phyloP scores from a whole-genome alignment of 2,329 filamentous ascomycete species.

The Scytalidium lignicola region DNA sequence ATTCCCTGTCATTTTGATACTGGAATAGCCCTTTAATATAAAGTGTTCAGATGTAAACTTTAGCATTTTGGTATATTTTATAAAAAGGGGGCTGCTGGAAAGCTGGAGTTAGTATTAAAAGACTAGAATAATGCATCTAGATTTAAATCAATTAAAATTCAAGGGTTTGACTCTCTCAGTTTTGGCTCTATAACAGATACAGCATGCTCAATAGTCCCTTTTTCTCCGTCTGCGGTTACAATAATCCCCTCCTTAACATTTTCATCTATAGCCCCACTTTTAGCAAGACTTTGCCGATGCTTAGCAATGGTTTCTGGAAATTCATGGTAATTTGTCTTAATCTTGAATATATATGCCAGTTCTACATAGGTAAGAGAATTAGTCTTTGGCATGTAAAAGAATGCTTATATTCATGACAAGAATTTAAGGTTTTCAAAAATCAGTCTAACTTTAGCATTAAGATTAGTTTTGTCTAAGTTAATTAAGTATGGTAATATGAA shows the following conservation, averaged over 20 bases:
- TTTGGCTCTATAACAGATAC: too few species aligned
- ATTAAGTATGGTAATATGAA: slow-evolving; percentile 1
- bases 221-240: not conserved
- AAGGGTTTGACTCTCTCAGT: too few species aligned
- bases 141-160: too few species aligned
- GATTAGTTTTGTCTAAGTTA: slow-evolving; percentile 1
- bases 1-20: too few species aligned
- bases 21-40: too few species aligned
- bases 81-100: too few species aligned
- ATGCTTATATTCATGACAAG: not conserved
- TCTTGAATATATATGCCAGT: not conserved
- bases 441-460: not conserved
- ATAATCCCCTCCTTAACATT: not conserved
- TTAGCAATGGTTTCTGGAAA: not conserved
- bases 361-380: not conserved
- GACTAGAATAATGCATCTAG: too few species aligned
- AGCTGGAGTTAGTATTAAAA: too few species aligned
- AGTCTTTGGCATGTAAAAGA: not conserved
- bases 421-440: not conserved
- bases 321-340: not conserved
- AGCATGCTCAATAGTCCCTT: not conserved
- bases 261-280: too few species aligned
- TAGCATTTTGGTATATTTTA: too few species aligned
- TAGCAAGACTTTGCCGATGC: not conserved
- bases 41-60: too few species aligned